Percentiles rank a stretch among this genome's conserved stretches.
These are phyloP conservation scores for Mimosa pudica DNA, from an alignment of 306 rosid genomes.

Conservation along the genomic window DNA sequence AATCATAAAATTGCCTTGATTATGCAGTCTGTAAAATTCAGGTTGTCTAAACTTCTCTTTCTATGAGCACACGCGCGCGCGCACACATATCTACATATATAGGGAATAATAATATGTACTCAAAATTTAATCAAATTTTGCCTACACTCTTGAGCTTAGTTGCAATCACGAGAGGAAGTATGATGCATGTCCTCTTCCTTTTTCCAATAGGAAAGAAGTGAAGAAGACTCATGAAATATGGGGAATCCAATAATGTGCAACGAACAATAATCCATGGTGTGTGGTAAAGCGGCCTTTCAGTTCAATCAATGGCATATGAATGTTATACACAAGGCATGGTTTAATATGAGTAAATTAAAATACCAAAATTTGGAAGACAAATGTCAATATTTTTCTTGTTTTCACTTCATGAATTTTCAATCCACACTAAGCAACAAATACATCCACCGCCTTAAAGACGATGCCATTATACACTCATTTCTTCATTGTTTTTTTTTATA, in stretches of 20 bases:
- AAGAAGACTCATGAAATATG: neutral
- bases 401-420: neutral
- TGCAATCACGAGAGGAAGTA: neutral
- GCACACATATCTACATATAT: too few species aligned
- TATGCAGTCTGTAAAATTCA: neutral
- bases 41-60: too few species aligned
- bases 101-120: too few species aligned
- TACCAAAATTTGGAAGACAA: conserved; percentile 29
- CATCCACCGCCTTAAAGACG: neutral
- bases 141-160: neutral
- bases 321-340: neutral
- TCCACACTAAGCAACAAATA: neutral
- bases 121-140: too few species aligned
- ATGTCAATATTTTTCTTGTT: neutral
- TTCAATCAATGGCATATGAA: conserved; percentile 23
- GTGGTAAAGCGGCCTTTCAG: conserved; percentile 16
- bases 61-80: too few species aligned
- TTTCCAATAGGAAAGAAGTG: neutral
- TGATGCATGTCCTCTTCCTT: neutral
- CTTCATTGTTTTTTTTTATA: neutral
- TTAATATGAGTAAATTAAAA: neutral
- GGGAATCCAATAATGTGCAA: neutral
- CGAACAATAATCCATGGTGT: neutral
- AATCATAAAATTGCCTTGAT: neutral
- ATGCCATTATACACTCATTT: neutral